Percentiles rank a stretch among this genome's conserved stretches.
phyloP scores from a whole-genome alignment of 345 rosid species.

The Pistacia vera region DNA sequence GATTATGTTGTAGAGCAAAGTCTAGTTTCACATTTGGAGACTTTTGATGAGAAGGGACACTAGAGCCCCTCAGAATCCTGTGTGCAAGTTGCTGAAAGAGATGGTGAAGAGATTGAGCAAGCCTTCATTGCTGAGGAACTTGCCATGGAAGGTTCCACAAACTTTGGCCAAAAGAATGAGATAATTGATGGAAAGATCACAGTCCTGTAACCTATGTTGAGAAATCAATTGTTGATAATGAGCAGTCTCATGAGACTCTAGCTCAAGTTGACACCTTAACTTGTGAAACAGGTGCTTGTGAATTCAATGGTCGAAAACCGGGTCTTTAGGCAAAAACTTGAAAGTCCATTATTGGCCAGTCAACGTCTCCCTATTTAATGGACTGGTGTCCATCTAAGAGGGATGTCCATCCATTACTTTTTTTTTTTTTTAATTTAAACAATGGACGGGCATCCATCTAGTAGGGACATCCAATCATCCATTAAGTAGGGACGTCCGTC shows the following conservation, averaged over 20 bases:
- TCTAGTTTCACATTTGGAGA: constrained; percentile 44
- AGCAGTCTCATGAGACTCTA: constrained; percentile 21
- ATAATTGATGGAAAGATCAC: constrained; percentile 26
- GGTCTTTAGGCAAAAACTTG: constrained; percentile 15
- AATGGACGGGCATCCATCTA: too few species aligned
- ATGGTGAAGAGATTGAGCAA: constrained; percentile 43
- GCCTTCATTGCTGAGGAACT: constrained; percentile 43
- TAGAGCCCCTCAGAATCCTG: constrained; percentile 50
- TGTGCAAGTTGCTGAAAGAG: constrained; percentile 28
- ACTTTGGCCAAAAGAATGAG: constrained; percentile 31
- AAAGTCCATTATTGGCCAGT: constrained; percentile 37
- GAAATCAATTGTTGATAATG: constrained; percentile 14
- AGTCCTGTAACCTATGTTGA: constrained; percentile 15
- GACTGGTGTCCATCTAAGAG: too few species aligned
- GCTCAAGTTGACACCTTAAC: constrained; percentile 14
- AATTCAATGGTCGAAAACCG: constrained; percentile 8
- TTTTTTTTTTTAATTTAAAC: too few species aligned
- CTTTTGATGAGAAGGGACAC: constrained; percentile 67
- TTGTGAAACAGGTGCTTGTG: constrained; percentile 21
- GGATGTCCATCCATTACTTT: too few species aligned
- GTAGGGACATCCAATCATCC: too few species aligned
- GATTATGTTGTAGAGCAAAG: constrained; percentile 51
- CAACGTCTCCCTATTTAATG: constrained; percentile 12
- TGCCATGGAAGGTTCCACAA: constrained; percentile 25
- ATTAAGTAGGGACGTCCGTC: too few species aligned